Evolutionary conservation across 192 early-diverging fungal species (phyloP).

Genomic region (Linnemannia elongata): DNA sequence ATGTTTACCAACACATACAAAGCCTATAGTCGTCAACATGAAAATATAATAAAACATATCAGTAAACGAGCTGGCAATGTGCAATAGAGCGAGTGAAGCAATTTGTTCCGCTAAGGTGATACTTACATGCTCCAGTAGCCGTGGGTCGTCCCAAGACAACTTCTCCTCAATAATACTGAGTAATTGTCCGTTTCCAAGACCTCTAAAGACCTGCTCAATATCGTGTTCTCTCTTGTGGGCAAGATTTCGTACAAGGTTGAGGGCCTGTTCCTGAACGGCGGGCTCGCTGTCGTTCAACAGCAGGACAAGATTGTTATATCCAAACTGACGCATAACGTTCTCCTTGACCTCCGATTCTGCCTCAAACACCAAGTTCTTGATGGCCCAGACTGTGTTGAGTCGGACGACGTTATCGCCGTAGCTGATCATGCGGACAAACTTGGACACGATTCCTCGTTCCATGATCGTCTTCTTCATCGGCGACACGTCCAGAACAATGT

Average conservation of each 20-base stretch:
- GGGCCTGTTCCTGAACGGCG: constrained; percentile 80
- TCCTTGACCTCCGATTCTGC: constrained; percentile 77
- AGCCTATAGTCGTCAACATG: constrained; percentile 59
- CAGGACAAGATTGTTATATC: constrained; percentile 70
- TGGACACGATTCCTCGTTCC: constrained; percentile 78
- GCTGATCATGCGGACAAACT: constrained; percentile 73
- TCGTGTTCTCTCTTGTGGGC: constrained; percentile 71
- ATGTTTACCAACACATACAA: constrained; percentile 83
- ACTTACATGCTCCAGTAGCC: constrained; percentile 53
- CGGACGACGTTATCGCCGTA: constrained; percentile 64
- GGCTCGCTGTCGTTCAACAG: constrained; percentile 73
- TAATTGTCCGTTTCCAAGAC: constrained; percentile 72
- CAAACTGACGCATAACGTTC: constrained; percentile 74
- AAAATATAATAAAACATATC: background rate
- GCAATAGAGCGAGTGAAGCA: background rate
- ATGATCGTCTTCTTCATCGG: constrained; percentile 83
- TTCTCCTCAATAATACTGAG: constrained; percentile 76
- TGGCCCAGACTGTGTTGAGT: constrained; percentile 84
- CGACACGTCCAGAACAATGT: constrained; percentile 87
- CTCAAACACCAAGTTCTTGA: constrained; percentile 84
- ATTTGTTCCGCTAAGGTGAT: background rate
- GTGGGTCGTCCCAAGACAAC: constrained; percentile 57
- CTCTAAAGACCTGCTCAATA: constrained; percentile 77
- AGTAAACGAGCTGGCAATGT: constrained; percentile 5
- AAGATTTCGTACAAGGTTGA: constrained; percentile 82